Evolutionary conservation across 169 alveolate genomes (phyloP).

Genomic region (Eimeria necatrix): DNA sequence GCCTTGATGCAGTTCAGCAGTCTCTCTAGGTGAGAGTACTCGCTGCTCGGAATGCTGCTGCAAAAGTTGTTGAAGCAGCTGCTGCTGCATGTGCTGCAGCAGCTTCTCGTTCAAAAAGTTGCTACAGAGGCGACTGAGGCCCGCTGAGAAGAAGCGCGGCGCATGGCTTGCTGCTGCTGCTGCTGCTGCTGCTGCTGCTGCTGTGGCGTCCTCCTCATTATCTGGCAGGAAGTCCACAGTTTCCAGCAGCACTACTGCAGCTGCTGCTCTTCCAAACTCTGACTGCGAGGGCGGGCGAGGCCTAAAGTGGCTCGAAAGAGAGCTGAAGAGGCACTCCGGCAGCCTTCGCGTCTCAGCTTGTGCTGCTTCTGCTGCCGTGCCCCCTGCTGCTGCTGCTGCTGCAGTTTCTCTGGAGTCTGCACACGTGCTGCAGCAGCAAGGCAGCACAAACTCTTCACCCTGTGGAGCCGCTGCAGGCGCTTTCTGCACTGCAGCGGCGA

Average conservation of each 20-base stretch:
- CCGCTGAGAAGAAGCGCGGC: conserved; percentile 44
- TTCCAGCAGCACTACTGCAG: conserved; percentile 60
- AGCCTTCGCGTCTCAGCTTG: neutral
- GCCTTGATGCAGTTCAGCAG: conserved; percentile 50
- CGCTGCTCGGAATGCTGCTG: conserved; percentile 46
- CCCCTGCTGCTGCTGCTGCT: conserved; percentile 30
- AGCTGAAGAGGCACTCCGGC: conserved; percentile 26
- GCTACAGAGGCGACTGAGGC: conserved; percentile 55
- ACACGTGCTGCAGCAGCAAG: conserved; percentile 47
- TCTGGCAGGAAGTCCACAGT: conserved; percentile 32
- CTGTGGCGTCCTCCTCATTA: neutral
- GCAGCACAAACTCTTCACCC: conserved; percentile 1
- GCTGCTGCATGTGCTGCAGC: conserved; percentile 72
- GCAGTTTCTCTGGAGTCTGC: neutral
- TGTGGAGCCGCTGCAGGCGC: conserved; percentile 36
- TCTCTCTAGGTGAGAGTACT: conserved; percentile 23
- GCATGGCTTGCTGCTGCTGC: neutral
- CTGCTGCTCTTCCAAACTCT: neutral
- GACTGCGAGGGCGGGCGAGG: neutral
- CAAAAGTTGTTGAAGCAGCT: conserved; percentile 61
- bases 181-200: conserved; percentile 19
- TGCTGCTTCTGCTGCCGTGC: conserved; percentile 32
- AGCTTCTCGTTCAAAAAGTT: conserved; percentile 32
- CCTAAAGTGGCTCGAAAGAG: neutral
- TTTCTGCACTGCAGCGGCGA: conserved; percentile 59